Base-by-base conservation (phyloP, 768 basidiomycete species). In the Saitozyma sp. region DNA sequence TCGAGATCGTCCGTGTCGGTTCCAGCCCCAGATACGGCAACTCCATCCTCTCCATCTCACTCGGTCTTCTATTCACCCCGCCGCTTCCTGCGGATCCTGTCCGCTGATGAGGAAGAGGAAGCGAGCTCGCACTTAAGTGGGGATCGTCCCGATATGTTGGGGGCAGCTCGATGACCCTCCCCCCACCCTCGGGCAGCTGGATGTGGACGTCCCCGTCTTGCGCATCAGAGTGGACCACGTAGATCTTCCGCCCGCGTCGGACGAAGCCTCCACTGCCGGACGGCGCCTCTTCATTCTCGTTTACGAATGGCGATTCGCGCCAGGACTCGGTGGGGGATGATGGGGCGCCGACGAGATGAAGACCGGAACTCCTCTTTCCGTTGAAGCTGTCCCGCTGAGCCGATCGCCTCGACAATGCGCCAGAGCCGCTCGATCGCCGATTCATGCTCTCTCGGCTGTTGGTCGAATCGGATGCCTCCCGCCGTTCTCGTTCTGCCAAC, bases 141-240 rank as follows among this genome's bases (percentile, higher is more conserved):
- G 59, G 56, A 11, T 54, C 62, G 17, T 54, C 53, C 17, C 55
- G 46, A 58, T 74, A 74, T 42, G 58, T 59, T 10, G 72, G 72
- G n/a, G 72, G 72, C 14, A 74, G 50, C 54, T 74, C 72, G 37
- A 70, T 49, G 14, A 52, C 54, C 51, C 56, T 65, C 39, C 63
- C 50, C 9, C 52, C 58, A 2, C 40, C 50, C 7, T 70, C 64
- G 6, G 71, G 72, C 49, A 74, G 52, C 38, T 63, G 62, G 48
- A 74, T 74, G 49, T 67, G 66, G 10, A 74, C 58, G 50, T 68
- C 62, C 13, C 58, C 64, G n/a, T 59, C 63, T 0, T 64, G 64
- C 9, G 63, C 69, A 50, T 74, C 72, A 1, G 69, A 62, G 50
- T 74, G 72, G 8, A 74, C 71, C 10, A 73, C 69, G 49, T 73